Evolutionary conservation across 331 rosid species (phyloP).

Genomic region (Malus hybrid): DNA sequence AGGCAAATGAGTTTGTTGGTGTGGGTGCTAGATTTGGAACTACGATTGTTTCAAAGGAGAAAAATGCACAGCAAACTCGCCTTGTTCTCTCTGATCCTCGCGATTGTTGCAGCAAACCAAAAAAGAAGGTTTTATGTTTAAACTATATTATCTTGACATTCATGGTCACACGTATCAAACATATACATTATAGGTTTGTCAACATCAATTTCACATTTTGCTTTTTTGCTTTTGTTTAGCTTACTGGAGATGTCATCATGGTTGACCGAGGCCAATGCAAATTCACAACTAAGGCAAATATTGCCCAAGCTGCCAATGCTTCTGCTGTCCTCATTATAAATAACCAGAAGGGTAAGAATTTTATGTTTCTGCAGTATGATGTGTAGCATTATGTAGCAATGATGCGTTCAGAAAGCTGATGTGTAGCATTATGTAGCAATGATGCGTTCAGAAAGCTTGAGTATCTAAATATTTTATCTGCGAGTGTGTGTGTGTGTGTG

Average conservation of each 20-base stretch:
- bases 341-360: conserved; percentile 64
- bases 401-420: not conserved
- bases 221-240: conserved; percentile 34
- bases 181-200: not conserved
- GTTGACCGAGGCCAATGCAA: conserved; percentile 94
- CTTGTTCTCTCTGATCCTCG: conserved; percentile 83
- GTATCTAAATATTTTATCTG: not conserved
- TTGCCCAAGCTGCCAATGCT: conserved; percentile 88
- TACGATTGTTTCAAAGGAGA: conserved; percentile 87
- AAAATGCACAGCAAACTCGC: conserved; percentile 67
- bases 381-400: not conserved
- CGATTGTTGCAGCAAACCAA: conserved; percentile 66
- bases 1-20: conserved; percentile 81
- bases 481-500: not conserved
- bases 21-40: conserved; percentile 97
- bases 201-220: conserved; percentile 7
- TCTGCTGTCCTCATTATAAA: conserved; percentile 89
- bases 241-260: conserved; percentile 84
- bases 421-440: not conserved
- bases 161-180: not conserved
- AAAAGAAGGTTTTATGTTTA: conserved; percentile 52
- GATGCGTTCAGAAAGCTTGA: not conserved
- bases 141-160: not conserved
- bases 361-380: not conserved
- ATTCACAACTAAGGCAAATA: conserved; percentile 78